Evolutionary conservation across 2,329 filamentous ascomycete species (phyloP).

Genomic region (Volutella citrinella): DNA sequence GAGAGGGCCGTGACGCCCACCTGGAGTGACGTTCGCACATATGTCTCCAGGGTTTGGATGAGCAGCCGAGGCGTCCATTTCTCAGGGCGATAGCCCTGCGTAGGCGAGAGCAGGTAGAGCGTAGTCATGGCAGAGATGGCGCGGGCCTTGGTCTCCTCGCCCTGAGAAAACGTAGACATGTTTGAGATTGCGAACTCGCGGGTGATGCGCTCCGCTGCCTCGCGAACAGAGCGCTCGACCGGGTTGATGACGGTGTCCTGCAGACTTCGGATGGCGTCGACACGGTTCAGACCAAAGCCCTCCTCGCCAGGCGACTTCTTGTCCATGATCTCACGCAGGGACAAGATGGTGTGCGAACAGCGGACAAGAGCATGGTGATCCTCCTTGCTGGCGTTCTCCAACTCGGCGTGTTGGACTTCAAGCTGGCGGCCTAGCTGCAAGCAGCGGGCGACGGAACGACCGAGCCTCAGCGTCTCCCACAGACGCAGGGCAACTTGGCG

Average conservation of each 20-base stretch:
- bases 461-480: conserved; percentile 75
- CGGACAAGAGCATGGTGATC: conserved; percentile 79
- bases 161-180: conserved; percentile 57
- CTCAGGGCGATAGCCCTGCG: conserved; percentile 49
- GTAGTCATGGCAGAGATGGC: conserved; percentile 72
- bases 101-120: conserved; percentile 78
- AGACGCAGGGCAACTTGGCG: conserved; percentile 72
- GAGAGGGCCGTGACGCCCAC: conserved; percentile 73
- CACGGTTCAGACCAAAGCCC: conserved; percentile 69
- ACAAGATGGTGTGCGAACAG: conserved; percentile 75
- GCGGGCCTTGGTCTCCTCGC: conserved; percentile 71
- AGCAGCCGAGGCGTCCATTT: conserved; percentile 67
- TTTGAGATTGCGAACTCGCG: conserved; percentile 73
- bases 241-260: conserved; percentile 67
- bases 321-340: conserved; percentile 69
- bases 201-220: conserved; percentile 73
- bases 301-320: conserved; percentile 69
- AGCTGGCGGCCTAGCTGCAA: conserved; percentile 81
- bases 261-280: conserved; percentile 70
- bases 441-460: conserved; percentile 72
- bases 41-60: conserved; percentile 73
- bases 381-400: conserved; percentile 51
- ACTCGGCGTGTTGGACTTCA: conserved; percentile 78
- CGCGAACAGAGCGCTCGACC: conserved; percentile 70
- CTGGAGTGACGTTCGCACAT: conserved; percentile 77